A percentile compares a stretch with the other conserved stretches of the same genome.
Conservation (phyloP, 306 rosid genomes). For the Malus fusca region DNA sequence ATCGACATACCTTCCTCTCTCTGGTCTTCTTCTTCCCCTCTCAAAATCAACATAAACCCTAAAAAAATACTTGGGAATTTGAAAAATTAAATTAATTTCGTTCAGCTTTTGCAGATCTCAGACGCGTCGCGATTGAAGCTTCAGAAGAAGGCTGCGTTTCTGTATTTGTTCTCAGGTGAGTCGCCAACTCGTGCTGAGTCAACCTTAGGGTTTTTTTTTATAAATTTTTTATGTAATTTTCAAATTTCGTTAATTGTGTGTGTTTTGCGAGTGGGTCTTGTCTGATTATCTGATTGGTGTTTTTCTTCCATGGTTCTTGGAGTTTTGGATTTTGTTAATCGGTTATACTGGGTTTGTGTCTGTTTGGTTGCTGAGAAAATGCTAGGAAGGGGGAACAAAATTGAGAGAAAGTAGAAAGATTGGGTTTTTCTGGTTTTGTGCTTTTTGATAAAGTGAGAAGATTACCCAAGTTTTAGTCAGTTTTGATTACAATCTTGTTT, state of each 20-base stretch:
- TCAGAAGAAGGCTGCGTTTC: not conserved
- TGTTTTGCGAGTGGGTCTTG: not conserved
- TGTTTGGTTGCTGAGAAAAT: constrained; percentile 8
- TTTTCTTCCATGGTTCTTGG: constrained; percentile 2
- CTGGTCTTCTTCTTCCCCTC: not conserved
- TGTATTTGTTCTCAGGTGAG: constrained; percentile 25
- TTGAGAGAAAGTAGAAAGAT: not conserved
- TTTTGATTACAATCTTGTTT: not conserved
- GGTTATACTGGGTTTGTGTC: not conserved
- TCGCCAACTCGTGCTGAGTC: constrained; percentile 18
- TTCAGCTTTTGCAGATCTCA: constrained; percentile 17
- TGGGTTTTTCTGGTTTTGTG: not conserved
- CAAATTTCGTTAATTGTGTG: not conserved
- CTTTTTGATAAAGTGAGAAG: not conserved
- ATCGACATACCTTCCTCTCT: not conserved
- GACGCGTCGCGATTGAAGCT: constrained; percentile 12
- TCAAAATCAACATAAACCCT: constrained; percentile 32
- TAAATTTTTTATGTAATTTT: not conserved
- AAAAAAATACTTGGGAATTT: not conserved
- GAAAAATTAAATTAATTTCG: not conserved
- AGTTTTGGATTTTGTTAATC: not conserved
- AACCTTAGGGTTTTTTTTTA: constrained; percentile 17
- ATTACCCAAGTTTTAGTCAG: not conserved
- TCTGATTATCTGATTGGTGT: constrained; percentile 9
- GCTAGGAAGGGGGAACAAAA: not conserved